These are phyloP conservation scores for Mycosphaerella sp. DNA, from an alignment of 2,329 filamentous ascomycete genomes.

Conservation along the genomic window DNA sequence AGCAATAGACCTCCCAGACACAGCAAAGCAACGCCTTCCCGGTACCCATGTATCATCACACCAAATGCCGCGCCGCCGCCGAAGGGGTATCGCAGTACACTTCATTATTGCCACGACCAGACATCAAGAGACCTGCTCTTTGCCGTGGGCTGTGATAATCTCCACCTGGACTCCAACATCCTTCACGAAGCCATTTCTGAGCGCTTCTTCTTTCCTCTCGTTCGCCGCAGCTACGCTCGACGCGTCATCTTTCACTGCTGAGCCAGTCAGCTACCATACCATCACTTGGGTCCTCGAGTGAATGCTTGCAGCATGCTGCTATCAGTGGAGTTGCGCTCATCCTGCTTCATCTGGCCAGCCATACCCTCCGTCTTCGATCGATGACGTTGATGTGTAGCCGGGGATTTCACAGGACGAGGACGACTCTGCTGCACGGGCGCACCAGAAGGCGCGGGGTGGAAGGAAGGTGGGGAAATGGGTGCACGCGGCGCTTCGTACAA, in stretches of 20 bases:
- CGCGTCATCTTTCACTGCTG: conserved; percentile 25
- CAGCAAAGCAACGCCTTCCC: conserved; percentile 10
- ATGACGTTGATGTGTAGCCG: conserved; percentile 19
- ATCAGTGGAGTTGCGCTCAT: conserved; percentile 32
- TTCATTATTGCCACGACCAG: conserved; percentile 2
- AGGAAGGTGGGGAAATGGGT: conserved; percentile 39
- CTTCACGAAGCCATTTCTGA: conserved; percentile 22
- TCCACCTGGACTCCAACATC: conserved; percentile 32
- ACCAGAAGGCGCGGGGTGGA: conserved; percentile 28
- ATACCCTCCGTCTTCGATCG: conserved; percentile 29
- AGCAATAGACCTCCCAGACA: conserved; percentile 11
- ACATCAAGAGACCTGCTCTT: conserved; percentile 24
- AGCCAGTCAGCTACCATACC: conserved; percentile 23
- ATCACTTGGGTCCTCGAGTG: conserved; percentile 23
- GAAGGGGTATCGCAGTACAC: conserved; percentile 15
- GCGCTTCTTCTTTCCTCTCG: conserved; percentile 23
- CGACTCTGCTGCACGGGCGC: conserved; percentile 32
- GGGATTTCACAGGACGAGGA: conserved; percentile 32
- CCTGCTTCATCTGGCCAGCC: conserved; percentile 32
- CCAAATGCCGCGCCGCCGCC: conserved; percentile 7
- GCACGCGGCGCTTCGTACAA: conserved; percentile 38
- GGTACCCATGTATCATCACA: conserved; percentile 9
- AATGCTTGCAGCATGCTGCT: conserved; percentile 27
- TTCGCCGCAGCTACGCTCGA: conserved; percentile 19
- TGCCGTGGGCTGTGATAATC: conserved; percentile 15